Evolutionary conservation across 2,329 filamentous ascomycete species (phyloP).

Genomic region (Xylaria sp.): DNA sequence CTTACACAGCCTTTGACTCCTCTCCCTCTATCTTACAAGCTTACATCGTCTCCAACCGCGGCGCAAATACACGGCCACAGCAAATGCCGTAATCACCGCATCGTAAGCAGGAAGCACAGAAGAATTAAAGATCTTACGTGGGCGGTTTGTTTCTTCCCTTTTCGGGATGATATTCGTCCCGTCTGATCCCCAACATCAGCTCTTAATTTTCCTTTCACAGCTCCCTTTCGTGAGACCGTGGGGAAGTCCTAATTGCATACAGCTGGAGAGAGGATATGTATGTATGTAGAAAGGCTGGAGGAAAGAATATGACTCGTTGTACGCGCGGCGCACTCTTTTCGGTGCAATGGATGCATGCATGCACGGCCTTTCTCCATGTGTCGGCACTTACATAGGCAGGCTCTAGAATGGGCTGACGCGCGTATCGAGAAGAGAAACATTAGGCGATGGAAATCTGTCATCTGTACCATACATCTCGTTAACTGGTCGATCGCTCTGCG

Average conservation of each 20-base stretch:
- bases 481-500: neutral
- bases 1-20: no score
- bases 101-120: neutral
- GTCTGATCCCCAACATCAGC: neutral
- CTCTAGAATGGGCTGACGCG: neutral
- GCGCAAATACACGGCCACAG: neutral
- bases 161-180: neutral
- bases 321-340: no score
- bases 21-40: no score
- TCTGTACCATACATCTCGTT: neutral
- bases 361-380: no score
- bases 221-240: no score
- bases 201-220: no score
- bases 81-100: neutral
- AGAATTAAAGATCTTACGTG: neutral
- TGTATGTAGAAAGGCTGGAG: no score
- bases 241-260: neutral
- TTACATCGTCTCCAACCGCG: neutral
- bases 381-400: neutral
- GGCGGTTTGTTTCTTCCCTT: no score
- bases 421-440: neutral
- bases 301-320: no score
- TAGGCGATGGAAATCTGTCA: neutral
- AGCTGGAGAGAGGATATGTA: neutral
- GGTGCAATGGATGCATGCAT: no score